Evolutionary conservation across 2,329 filamentous ascomycete species (phyloP), one percentile per base, ranked within the genome.

Genomic region (Raffaelea arxii): DNA sequence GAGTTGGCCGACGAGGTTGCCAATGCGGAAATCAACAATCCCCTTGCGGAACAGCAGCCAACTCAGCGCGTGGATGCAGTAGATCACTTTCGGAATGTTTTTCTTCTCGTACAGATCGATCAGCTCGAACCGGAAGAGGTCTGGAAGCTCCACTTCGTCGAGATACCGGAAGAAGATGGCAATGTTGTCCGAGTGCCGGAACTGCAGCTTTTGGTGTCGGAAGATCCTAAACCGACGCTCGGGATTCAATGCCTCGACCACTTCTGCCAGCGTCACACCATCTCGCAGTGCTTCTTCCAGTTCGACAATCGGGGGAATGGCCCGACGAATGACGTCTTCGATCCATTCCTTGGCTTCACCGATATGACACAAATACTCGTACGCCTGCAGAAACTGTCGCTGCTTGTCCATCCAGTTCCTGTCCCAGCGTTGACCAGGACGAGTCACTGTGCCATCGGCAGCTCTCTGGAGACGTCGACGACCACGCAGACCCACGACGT

Each of bases 341-440:
- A 98, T 95, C 92, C 92, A 98, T 65, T 97, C 91, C 62, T 97
- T 97, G 21, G 92, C 92, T 69, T 98, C 92, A 62, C 92, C 92
- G 54, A 98, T 97, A 60, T 98, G 92, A 62, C 92, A 98, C 32
- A 98, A 82, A 62, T 98, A 98, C 63, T 98, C 92, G 61, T 98
- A 98, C 6, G 92, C 92, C 64, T 94, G 87, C 45, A 98, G 68
- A 58, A 96, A 97, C 62, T 97, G 91, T 23, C 92, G 80, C 62
- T 98, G 91, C 61, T 94, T 92, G 63, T 98, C 92, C 91, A 98
- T 98, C 92, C 92, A 98, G 61, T 91, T 94, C 43, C 86, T 79
- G 52, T 86, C 80, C 83, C 89, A 92, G 42, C 80, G 77, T 54
- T 83, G 87, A 23, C 66, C 71, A n/a, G n/a, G n/a, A n/a, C n/a